Conservation (phyloP, 148 eudicot genomes). For the Gaultheria prostrata region DNA sequence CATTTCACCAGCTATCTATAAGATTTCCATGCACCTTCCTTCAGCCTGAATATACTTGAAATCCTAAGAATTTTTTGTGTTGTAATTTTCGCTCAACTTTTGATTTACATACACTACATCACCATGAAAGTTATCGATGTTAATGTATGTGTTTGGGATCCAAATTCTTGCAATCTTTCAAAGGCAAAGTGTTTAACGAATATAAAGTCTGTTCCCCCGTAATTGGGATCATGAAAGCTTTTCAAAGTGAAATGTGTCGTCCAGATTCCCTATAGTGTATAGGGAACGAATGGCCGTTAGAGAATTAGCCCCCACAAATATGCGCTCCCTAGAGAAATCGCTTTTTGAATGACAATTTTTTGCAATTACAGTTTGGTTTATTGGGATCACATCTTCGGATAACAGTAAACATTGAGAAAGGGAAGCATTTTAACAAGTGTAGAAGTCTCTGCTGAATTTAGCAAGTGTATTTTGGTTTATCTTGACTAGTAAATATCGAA, state of each 20-base stretch:
- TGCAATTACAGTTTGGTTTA: neutral
- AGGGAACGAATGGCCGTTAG: neutral
- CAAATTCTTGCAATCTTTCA: too few relatives aligned
- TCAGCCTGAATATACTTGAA: neutral
- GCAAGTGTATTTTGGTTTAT: neutral
- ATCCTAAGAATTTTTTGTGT: too few relatives aligned
- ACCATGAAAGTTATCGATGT: too few relatives aligned
- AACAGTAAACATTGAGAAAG: neutral
- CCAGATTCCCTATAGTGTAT: neutral
- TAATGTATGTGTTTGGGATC: neutral
- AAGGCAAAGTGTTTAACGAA: too few relatives aligned
- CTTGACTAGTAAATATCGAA: neutral
- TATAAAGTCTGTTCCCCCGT: too few relatives aligned
- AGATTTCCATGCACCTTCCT: too few relatives aligned
- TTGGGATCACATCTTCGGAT: neutral
- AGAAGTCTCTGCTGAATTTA: neutral
- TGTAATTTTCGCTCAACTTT: too few relatives aligned
- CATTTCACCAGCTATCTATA: neutral
- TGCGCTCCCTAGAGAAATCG: neutral
- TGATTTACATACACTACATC: neutral
- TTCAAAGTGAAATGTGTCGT: neutral
- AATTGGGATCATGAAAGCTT: neutral
- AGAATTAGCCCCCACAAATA: neutral
- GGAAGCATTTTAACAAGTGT: neutral
- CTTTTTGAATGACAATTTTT: neutral